Evolutionary conservation across 2,329 filamentous ascomycete genomes (phyloP).

Genomic region (Lasiodiplodia hormozganensis): DNA sequence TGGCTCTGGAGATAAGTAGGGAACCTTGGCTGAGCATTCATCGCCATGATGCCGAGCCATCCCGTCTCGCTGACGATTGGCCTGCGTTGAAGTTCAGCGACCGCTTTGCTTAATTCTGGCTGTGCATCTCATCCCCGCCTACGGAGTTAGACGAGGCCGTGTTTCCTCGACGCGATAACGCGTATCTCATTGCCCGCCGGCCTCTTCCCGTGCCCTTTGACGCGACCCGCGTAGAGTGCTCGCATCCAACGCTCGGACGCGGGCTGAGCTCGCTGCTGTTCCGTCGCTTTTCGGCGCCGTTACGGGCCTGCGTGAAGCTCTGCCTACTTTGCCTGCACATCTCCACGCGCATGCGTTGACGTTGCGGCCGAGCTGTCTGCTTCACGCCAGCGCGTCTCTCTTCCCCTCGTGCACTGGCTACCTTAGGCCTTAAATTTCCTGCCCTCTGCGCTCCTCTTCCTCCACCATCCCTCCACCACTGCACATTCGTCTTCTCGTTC

Average conservation of each 20-base stretch:
- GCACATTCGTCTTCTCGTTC: not conserved
- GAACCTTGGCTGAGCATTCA: not conserved
- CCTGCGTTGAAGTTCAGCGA: not conserved
- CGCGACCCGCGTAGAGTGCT: constrained; percentile 6
- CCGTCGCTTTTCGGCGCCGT: not conserved
- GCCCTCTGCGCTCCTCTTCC: not conserved
- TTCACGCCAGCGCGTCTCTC: constrained; percentile 5
- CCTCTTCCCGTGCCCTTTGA: not conserved
- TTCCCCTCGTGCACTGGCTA: constrained; percentile 2
- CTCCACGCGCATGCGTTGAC: not conserved
- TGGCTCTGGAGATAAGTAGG: not conserved
- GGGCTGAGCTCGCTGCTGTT: not conserved
- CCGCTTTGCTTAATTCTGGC: not conserved
- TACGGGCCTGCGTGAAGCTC: not conserved
- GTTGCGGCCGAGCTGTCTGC: constrained; percentile 17
- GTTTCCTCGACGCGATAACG: not conserved
- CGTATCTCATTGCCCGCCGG: constrained; percentile 4
- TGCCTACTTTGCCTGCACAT: not conserved
- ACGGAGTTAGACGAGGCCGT: not conserved
- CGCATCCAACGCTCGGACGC: not conserved
- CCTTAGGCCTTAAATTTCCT: not conserved
- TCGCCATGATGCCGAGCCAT: not conserved
- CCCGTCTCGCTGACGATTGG: not conserved
- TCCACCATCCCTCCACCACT: not conserved
- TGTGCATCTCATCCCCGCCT: not conserved